These are phyloP conservation scores for Taxillus chinensis DNA, from an alignment of 164 flowering plant genomes.

Conservation along the genomic window DNA sequence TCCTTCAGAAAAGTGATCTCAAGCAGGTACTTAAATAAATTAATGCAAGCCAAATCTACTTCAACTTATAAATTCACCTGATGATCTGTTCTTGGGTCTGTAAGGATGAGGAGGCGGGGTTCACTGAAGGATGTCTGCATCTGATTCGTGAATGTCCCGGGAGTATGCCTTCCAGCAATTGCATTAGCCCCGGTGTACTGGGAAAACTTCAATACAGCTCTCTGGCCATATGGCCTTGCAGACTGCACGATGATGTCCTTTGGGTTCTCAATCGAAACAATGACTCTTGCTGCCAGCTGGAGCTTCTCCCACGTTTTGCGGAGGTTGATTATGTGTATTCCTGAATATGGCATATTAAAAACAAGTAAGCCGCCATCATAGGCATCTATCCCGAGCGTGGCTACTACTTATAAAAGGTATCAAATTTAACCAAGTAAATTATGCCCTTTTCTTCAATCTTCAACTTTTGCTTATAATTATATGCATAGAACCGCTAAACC, in stretches of 20 bases:
- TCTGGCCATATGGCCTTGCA: conserved; percentile 89
- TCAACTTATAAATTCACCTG: conserved; percentile 19
- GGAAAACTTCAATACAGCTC: conserved; percentile 79
- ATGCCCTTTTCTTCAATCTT: too few relatives aligned
- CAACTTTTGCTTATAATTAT: too few relatives aligned
- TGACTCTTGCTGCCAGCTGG: conserved; percentile 71
- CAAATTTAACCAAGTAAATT: too few relatives aligned
- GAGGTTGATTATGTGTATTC: conserved; percentile 68
- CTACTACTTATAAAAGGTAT: too few relatives aligned
- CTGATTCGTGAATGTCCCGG: conserved; percentile 86
- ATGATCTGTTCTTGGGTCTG: conserved; percentile 72
- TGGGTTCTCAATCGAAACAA: conserved; percentile 79
- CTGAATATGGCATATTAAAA: conserved; percentile 14
- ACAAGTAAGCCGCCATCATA: too few relatives aligned
- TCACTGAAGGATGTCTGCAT: conserved; percentile 71
- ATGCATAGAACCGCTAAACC: too few relatives aligned
- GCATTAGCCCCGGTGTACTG: conserved; percentile 76
- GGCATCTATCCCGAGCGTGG: too few relatives aligned
- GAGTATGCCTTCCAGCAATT: conserved; percentile 84
- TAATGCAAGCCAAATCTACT: too few relatives aligned
- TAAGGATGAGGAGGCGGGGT: conserved; percentile 73
- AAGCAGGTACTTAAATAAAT: too few relatives aligned
- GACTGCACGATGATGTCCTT: conserved; percentile 89
- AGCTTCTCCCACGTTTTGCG: conserved; percentile 91
- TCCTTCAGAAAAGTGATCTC: too few relatives aligned